Conservation (phyloP, 2,329 filamentous ascomycete species). For the Diaporthe citri region DNA sequence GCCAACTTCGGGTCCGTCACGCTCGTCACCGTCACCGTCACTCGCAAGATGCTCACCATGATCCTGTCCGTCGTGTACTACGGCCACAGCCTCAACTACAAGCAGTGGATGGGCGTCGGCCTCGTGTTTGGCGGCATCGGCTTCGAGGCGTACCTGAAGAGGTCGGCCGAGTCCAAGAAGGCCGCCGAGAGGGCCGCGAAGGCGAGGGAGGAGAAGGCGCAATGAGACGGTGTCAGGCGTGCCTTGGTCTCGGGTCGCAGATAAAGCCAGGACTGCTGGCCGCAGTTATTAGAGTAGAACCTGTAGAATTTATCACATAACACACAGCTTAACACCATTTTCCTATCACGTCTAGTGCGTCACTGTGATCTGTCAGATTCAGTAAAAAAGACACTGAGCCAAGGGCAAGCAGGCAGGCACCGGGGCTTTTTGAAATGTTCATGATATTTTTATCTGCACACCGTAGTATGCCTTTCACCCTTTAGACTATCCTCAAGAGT, state of each 20-base stretch:
- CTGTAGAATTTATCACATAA: not conserved
- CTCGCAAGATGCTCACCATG: conserved; percentile 99
- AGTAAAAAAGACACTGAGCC: not conserved
- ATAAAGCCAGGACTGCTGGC: not conserved
- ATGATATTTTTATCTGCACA: conserved; percentile 34
- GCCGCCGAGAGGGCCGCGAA: conserved; percentile 65
- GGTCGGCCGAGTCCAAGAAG: conserved; percentile 87
- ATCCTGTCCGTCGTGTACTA: conserved; percentile 95
- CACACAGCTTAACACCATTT: not conserved
- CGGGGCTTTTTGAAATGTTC: conserved; percentile 34
- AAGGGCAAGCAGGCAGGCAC: not conserved
- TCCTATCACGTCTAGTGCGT: not conserved
- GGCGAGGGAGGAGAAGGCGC: conserved; percentile 44
- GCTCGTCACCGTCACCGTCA: conserved; percentile 96
- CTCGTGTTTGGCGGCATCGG: conserved; percentile 97
- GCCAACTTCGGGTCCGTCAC: conserved; percentile 92
- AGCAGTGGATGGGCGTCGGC: conserved; percentile 93
- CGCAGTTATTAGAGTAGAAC: not conserved
- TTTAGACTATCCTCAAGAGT: conserved; percentile 10
- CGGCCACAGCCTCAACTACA: conserved; percentile 85
- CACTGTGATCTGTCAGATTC: not conserved
- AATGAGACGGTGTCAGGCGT: not conserved
- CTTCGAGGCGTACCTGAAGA: conserved; percentile 85
- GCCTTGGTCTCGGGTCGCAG: not conserved
- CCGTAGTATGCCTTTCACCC: conserved; percentile 29